Evolutionary conservation across 495 filamentous ascomycete species (phyloP), one percentile per base, ranked within the genome.

Genomic region (Aspergillus heteromorphus): DNA sequence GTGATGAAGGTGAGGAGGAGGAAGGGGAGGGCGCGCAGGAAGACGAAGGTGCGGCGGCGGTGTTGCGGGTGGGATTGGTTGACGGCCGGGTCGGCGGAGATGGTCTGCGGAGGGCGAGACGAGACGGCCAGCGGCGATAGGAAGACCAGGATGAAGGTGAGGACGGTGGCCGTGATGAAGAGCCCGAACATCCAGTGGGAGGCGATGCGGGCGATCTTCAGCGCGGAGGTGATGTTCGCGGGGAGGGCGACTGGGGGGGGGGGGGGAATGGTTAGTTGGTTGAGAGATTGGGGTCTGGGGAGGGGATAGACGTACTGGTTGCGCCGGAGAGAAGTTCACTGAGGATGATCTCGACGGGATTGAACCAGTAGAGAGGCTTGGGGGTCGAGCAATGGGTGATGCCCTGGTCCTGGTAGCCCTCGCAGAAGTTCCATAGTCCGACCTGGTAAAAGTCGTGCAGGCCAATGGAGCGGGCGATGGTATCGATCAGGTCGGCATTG

Each of bases 361-460:
- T 87, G 72, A 97, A 97, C 82, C 87, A 92, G 66, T 93, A 97
- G 19, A 92, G 71, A 16, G 73, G 72, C 58, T 81, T 43, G 7
- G 90, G 83, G 16, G 76, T 72, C 29, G 83, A 87, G 71, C 92
- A 97, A 55, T 66, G 66, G 8, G 88, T 92, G 48, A 93, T 84
- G 5, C 88, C 87, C 54, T 80, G 70, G 41, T 76, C 75, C 40
- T 83, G 69, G 69, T 90, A 92, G 16, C 92, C 92, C 71, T 92
- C 88, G 61, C 92, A 97, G 65, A 86, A 95, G 31, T 81, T 84
- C 91, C 91, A 97, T 11, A 96, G 67, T 5, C 92, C 92, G 31
- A 95, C 90, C 61, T 89, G 85, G 67, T 97, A 97, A 71, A 93
- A 97, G 71, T 96, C 92, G 59, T 95, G 89, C 16, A 96, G 75